These are phyloP conservation scores for Friedmanniomyces endolithicus DNA, from an alignment of 495 filamentous ascomycete genomes.

Conservation along the genomic window DNA sequence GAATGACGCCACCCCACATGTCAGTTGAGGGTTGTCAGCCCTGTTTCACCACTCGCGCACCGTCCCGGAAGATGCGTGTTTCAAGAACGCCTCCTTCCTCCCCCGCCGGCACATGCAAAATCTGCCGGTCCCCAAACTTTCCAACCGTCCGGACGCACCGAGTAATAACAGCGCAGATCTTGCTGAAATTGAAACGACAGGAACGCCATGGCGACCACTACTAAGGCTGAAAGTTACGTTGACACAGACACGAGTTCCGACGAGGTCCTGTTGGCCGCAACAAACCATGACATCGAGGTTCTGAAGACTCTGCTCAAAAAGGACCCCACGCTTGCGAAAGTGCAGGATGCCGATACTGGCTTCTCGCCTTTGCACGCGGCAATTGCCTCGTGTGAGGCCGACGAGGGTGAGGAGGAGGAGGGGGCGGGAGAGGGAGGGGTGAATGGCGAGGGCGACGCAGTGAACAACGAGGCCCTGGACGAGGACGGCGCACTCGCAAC, in stretches of 20 bases:
- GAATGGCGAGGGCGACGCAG: constrained; percentile 17
- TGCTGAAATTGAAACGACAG: no score
- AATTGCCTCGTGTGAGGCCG: constrained; percentile 64
- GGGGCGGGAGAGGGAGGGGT: background rate
- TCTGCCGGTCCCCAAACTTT: no score
- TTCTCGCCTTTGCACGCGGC: constrained; percentile 83
- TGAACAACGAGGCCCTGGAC: constrained; percentile 25
- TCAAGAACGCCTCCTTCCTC: no score
- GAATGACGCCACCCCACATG: background rate
- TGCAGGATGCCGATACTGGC: constrained; percentile 73
- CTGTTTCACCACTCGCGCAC: no score
- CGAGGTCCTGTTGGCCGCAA: constrained; percentile 61
- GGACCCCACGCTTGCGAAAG: constrained; percentile 53
- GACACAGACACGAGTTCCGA: constrained; percentile 26
- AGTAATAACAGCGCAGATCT: no score
- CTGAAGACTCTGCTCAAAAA: constrained; percentile 56
- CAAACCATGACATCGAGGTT: constrained; percentile 63
- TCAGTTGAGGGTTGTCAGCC: no score
- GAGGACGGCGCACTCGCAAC: constrained; percentile 49
- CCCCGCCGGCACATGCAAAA: no score
- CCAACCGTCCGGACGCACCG: no score
- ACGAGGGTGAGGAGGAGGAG: constrained; percentile 16
- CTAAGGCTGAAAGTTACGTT: background rate
- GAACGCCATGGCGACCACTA: background rate
- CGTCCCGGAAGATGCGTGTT: background rate